Percentiles rank a stretch among this genome's conserved stretches.
Conservation (phyloP, 2,329 filamentous ascomycete genomes). For the Periconia macrospinosa region DNA sequence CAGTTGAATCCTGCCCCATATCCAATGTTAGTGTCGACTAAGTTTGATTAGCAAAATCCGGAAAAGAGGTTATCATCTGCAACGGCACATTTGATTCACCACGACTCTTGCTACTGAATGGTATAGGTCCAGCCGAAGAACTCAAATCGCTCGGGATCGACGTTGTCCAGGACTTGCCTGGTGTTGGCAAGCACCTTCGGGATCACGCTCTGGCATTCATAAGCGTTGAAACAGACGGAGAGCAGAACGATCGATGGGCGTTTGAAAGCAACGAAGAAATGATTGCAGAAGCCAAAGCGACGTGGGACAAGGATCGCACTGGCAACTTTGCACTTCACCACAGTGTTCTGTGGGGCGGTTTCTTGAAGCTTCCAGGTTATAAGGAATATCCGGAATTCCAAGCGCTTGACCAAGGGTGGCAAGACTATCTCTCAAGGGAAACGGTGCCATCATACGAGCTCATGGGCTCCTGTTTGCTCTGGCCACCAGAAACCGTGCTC, state of each 20-base stretch:
- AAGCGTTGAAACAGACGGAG: constrained; percentile 46
- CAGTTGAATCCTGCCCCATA: constrained; percentile 25
- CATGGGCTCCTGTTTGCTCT: constrained; percentile 31
- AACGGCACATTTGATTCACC: constrained; percentile 39
- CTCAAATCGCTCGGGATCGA: constrained; percentile 47
- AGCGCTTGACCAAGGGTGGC: constrained; percentile 48
- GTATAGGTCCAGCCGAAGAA: constrained; percentile 50
- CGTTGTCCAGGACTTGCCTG: constrained; percentile 43
- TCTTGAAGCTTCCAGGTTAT: constrained; percentile 50
- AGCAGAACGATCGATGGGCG: constrained; percentile 43
- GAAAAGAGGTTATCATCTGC: constrained; percentile 40
- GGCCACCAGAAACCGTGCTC: constrained; percentile 28
- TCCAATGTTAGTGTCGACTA: background rate
- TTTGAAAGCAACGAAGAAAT: constrained; percentile 34
- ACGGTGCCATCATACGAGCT: constrained; percentile 63
- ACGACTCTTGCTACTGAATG: constrained; percentile 51
- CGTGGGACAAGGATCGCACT: constrained; percentile 45
- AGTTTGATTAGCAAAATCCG: constrained; percentile 16
- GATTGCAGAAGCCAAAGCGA: constrained; percentile 48
- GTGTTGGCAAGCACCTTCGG: constrained; percentile 50
- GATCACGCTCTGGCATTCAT: constrained; percentile 52
- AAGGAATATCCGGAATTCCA: constrained; percentile 46
- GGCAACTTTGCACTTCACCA: constrained; percentile 42
- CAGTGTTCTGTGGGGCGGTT: constrained; percentile 56
- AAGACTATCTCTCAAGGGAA: constrained; percentile 50